These are phyloP conservation scores for Fusarium denticulatum DNA, from an alignment of 2,329 filamentous ascomycete species.

Conservation along the genomic window DNA sequence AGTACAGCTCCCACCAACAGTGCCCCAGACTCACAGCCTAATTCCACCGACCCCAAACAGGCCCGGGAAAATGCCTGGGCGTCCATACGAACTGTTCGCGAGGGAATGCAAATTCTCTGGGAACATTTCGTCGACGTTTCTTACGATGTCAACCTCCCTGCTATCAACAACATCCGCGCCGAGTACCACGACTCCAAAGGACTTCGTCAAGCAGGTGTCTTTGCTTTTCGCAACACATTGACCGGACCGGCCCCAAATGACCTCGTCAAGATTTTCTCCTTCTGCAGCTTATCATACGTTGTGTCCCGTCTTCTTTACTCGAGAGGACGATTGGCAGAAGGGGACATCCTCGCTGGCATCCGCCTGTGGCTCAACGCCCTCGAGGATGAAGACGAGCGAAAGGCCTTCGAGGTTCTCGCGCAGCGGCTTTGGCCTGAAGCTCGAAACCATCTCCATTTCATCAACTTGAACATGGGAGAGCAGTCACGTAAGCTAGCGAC, in stretches of 20 bases:
- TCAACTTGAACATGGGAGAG: neutral
- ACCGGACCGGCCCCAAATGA: neutral
- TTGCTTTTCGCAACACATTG: constrained; percentile 32
- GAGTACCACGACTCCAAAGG: constrained; percentile 15
- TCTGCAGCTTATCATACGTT: constrained; percentile 35
- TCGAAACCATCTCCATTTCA: constrained; percentile 3
- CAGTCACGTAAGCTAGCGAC: rapidly evolving
- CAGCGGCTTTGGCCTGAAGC: constrained; percentile 31
- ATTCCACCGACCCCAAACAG: neutral
- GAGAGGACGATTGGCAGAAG: neutral
- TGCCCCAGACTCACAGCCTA: neutral
- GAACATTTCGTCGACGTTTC: neutral
- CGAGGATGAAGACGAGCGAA: neutral
- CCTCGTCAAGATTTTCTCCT: constrained; percentile 24
- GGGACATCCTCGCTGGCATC: constrained; percentile 21
- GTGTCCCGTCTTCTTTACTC: constrained; percentile 15
- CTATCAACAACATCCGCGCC: constrained; percentile 6
- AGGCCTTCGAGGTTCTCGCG: constrained; percentile 13
- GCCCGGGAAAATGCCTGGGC: constrained; percentile 1
- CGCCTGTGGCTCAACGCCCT: constrained; percentile 26
- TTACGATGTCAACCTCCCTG: neutral
- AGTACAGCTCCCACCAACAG: rapidly evolving
- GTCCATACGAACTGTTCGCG: constrained; percentile 1
- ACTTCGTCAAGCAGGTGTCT: constrained; percentile 20
- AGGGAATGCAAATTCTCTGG: constrained; percentile 18